Evolutionary conservation across 75 land plant species (phyloP).

Genomic region (Adiantum capillusveneris): DNA sequence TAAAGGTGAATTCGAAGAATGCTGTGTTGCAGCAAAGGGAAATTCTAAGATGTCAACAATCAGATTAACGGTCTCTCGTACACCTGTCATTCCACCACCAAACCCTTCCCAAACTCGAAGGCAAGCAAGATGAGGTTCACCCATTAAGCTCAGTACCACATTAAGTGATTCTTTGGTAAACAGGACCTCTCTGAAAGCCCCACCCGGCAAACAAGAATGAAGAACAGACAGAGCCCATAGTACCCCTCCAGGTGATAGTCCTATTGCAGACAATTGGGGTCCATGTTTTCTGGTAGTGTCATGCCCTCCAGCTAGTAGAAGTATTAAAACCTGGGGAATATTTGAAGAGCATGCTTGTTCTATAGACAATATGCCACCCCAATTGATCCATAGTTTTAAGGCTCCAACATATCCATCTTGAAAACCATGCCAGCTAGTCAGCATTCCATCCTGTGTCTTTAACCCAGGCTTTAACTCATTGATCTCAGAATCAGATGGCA

Average conservation of each 20-base stretch:
- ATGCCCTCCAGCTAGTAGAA: constrained; percentile 36
- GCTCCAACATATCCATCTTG: constrained; percentile 89
- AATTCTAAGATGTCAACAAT: constrained; percentile 81
- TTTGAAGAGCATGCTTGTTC: constrained; percentile 79
- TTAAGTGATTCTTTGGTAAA: constrained; percentile 50
- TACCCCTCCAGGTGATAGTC: constrained; percentile 76
- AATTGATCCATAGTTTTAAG: constrained; percentile 60
- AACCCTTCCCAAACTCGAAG: constrained; percentile 72
- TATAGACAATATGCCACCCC: constrained; percentile 74
- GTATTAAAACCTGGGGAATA: constrained; percentile 57
- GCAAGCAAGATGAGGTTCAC: constrained; percentile 55
- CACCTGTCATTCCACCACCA: constrained; percentile 73
- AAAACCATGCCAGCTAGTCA: constrained; percentile 67
- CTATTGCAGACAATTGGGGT: constrained; percentile 32
- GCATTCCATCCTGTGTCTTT: constrained; percentile 35
- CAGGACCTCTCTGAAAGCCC: constrained; percentile 67
- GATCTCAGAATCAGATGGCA: constrained; percentile 10
- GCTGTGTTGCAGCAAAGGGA: constrained; percentile 73
- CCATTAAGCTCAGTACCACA: constrained; percentile 46
- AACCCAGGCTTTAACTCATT: constrained; percentile 1
- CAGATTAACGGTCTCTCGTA: constrained; percentile 49
- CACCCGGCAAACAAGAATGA: constrained; percentile 62
- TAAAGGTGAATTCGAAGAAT: constrained; percentile 42
- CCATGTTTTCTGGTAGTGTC: constrained; percentile 4
- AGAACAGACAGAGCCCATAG: constrained; percentile 67